Evolutionary conservation across 75 land plant species (phyloP).

Genomic region (Picea sitchensis): DNA sequence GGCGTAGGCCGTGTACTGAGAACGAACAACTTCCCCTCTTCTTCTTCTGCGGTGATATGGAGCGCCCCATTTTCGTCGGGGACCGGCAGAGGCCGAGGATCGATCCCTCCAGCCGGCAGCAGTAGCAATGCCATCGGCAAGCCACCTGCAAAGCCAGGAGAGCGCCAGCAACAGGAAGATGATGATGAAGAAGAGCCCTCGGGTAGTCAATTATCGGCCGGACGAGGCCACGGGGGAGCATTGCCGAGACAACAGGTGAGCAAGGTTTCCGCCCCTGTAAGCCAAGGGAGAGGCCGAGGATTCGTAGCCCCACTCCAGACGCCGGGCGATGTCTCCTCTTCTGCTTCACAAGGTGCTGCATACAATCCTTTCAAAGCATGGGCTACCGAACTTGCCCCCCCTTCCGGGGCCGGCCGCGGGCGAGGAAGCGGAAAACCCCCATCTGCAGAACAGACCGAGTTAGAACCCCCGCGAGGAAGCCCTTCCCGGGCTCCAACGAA

Average conservation of each 20-base stretch:
- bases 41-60: no score
- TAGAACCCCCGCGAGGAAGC: no score
- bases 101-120: neutral
- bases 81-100: slow-evolving; percentile 2
- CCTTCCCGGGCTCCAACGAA: neutral
- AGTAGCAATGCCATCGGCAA: slow-evolving; percentile 2
- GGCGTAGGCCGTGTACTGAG: no score
- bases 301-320: neutral
- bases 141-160: neutral
- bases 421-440: neutral
- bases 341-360: neutral
- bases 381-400: neutral
- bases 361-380: neutral
- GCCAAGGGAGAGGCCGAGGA: neutral
- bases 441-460: neutral
- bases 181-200: neutral
- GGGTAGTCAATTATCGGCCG: neutral
- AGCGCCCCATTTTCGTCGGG: neutral
- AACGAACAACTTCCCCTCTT: no score
- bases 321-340: neutral
- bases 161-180: neutral
- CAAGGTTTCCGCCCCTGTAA: neutral
- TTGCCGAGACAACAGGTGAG: neutral
- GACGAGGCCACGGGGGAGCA: neutral
- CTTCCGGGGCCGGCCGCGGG: slow-evolving; percentile 2